Percentiles rank a stretch among this genome's conserved stretches.
Evolutionary conservation across 352 stramenopile species (phyloP).

Genomic region (Vaucheria bursata): DNA sequence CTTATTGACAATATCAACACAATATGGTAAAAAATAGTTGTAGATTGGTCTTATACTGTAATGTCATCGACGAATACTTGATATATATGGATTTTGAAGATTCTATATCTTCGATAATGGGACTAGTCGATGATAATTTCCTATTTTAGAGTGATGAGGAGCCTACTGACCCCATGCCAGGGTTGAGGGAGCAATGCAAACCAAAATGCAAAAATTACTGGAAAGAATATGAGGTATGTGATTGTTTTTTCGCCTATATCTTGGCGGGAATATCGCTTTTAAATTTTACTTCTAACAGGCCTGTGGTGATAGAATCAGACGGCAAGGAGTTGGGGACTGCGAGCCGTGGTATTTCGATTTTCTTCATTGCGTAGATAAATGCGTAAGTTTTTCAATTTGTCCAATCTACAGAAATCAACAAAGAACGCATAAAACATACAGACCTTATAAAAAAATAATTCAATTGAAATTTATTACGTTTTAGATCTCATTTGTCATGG

Average conservation of each 20-base stretch:
- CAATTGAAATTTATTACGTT: too few species aligned
- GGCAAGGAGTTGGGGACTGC: background rate
- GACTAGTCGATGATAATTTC: background rate
- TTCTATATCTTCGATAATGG: too few species aligned
- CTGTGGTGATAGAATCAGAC: background rate
- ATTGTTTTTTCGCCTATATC: background rate
- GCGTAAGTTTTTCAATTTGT: background rate
- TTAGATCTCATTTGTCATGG: too few species aligned
- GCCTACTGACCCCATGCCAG: background rate
- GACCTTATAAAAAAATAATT: background rate
- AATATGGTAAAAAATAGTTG: too few species aligned
- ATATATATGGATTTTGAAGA: too few species aligned
- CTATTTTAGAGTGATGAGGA: background rate
- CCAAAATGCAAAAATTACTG: background rate
- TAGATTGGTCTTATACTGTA: too few species aligned
- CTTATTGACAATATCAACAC: too few species aligned
- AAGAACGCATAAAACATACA: background rate
- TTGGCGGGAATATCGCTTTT: too few species aligned
- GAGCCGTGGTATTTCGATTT: constrained; percentile 1
- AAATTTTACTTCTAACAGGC: too few species aligned
- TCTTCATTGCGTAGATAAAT: constrained; percentile 10
- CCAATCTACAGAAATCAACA: background rate
- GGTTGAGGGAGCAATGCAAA: constrained; percentile 4
- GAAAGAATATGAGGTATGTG: background rate
- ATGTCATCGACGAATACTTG: too few species aligned